Evolutionary conservation across 2,329 filamentous ascomycete genomes (phyloP).

Genomic region (Aspergillus tanneri): DNA sequence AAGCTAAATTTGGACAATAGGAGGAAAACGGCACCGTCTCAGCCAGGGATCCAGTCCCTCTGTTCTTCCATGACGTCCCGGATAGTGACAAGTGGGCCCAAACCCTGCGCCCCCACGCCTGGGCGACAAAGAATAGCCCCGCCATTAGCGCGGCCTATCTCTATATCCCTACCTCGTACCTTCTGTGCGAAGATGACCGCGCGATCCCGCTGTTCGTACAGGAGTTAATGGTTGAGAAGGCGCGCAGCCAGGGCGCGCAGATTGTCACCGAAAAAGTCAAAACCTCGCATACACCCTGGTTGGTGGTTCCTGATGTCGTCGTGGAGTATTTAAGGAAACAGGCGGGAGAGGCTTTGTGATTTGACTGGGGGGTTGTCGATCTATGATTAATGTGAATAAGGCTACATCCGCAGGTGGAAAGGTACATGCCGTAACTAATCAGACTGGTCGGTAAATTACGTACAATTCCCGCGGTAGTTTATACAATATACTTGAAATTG

Average conservation of each 20-base stretch:
- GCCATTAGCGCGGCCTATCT: slow-evolving; percentile 29
- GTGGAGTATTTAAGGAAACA: slow-evolving; percentile 21
- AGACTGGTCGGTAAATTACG: no score
- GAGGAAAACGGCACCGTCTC: slow-evolving; percentile 26
- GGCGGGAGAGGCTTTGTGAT: background rate
- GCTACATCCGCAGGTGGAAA: no score
- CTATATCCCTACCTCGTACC: slow-evolving; percentile 26
- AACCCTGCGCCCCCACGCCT: slow-evolving; percentile 32
- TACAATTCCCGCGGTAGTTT: no score
- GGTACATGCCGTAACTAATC: no score
- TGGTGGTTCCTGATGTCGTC: slow-evolving; percentile 24
- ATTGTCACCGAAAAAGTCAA: slow-evolving; percentile 32
- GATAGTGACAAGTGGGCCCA: slow-evolving; percentile 29
- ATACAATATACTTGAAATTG: no score
- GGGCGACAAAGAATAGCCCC: slow-evolving; percentile 28
- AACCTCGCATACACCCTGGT: slow-evolving; percentile 32
- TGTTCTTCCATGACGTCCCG: slow-evolving; percentile 36
- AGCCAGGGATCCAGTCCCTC: slow-evolving; percentile 22
- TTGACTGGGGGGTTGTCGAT: background rate
- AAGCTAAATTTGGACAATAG: slow-evolving; percentile 4
- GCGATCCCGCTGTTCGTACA: slow-evolving; percentile 32
- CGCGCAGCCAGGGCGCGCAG: slow-evolving; percentile 23
- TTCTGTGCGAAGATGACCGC: slow-evolving; percentile 32
- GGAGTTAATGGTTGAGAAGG: slow-evolving; percentile 33
- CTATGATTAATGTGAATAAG: background rate